These are phyloP conservation scores for Alnus rubra DNA, from an alignment of 306 rosid genomes.

Conservation along the genomic window DNA sequence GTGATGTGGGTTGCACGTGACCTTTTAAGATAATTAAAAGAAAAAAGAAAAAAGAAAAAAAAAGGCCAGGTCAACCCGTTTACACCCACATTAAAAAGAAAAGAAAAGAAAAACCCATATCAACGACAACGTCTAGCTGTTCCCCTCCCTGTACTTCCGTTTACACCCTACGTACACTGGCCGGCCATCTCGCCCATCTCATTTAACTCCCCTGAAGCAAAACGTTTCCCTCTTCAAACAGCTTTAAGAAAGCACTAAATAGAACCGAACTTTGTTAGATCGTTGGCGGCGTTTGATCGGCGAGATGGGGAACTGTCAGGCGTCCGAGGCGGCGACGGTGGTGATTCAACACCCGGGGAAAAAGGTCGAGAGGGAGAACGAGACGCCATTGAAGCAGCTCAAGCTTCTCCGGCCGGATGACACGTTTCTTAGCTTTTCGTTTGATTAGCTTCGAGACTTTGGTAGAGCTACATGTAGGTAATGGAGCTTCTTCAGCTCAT, in stretches of 20 bases:
- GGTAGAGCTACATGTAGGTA: no score
- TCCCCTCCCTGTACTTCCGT: not conserved
- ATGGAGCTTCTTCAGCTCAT: no score
- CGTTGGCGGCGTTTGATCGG: not conserved
- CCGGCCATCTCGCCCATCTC: not conserved
- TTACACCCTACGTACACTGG: not conserved
- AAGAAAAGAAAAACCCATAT: no score
- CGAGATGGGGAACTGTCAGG: conserved; percentile 88
- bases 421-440: conserved; percentile 73
- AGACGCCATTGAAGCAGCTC: conserved; percentile 63
- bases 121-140: no score
- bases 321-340: conserved; percentile 89
- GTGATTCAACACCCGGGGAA: conserved; percentile 72
- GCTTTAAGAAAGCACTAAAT: no score
- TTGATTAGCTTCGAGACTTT: conserved; percentile 59
- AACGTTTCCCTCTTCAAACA: not conserved
- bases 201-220: not conserved
- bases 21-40: no score
- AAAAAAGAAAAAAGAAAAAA: no score
- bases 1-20: no score
- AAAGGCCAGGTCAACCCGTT: no score
- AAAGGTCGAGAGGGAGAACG: conserved; percentile 66
- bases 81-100: no score
- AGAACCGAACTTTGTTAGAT: not conserved
- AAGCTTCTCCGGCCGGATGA: conserved; percentile 93